A percentile compares a stretch with the other conserved stretches of the same genome.
These are phyloP conservation scores for Biscutella laevigata DNA, from an alignment of 441 rosid species.

Conservation along the genomic window DNA sequence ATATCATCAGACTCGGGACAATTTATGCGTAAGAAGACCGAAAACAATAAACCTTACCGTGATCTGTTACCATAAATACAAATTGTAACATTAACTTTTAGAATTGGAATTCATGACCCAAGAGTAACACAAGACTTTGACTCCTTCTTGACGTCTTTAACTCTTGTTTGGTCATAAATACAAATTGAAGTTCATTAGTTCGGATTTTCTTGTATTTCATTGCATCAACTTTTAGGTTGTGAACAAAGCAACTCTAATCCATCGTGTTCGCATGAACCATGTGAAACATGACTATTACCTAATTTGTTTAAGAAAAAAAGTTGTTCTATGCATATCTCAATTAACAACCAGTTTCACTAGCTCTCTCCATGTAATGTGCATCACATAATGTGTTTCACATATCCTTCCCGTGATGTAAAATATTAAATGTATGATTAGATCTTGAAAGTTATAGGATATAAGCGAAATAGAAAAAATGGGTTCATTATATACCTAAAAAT, in stretches of 20 bases:
- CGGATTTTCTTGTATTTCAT: not conserved
- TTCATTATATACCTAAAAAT: too few relatives aligned
- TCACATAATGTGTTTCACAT: constrained; percentile 13
- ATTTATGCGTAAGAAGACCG: not conserved
- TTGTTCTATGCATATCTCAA: constrained; percentile 15
- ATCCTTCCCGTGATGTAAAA: constrained; percentile 12
- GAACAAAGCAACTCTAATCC: not conserved
- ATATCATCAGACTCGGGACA: not conserved
- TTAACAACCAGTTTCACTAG: not conserved
- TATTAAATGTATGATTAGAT: too few relatives aligned
- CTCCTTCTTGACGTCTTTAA: too few relatives aligned
- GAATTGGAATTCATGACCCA: not conserved
- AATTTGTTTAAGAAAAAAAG: not conserved
- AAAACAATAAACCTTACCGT: not conserved
- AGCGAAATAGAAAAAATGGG: too few relatives aligned
- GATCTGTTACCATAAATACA: not conserved
- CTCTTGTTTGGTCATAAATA: too few relatives aligned
- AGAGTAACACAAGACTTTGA: too few relatives aligned
- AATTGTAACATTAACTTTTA: not conserved
- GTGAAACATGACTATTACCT: not conserved
- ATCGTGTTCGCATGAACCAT: constrained; percentile 10
- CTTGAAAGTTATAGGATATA: too few relatives aligned
- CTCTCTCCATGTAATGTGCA: constrained; percentile 14
- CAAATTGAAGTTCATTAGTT: not conserved
- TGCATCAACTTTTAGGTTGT: not conserved